Conservation (phyloP, 257 asterid genomes). For the Cinchona pubescens region DNA sequence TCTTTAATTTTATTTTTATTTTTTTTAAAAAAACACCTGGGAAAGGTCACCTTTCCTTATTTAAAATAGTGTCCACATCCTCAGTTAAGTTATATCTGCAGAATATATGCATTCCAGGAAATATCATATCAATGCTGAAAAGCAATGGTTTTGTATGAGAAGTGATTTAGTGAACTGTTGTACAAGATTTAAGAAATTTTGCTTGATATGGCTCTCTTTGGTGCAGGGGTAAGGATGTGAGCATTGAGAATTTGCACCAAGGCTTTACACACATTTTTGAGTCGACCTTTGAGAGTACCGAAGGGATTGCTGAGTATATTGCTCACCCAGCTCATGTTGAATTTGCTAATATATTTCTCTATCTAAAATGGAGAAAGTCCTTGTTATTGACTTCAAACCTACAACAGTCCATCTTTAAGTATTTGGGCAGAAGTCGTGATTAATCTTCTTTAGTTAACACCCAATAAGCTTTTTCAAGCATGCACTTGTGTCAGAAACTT, state of each 20-base stretch:
- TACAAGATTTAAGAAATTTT: not conserved
- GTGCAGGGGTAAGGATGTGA: slow-evolving; percentile 79
- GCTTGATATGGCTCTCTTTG: slow-evolving; percentile 9
- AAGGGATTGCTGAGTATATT: slow-evolving; percentile 73
- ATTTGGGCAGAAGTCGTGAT: not conserved
- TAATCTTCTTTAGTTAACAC: not conserved
- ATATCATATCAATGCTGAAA: not conserved
- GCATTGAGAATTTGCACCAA: slow-evolving; percentile 69
- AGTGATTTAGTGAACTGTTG: not conserved
- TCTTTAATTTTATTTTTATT: too few species aligned
- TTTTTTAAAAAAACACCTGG: too few species aligned
- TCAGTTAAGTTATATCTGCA: not conserved
- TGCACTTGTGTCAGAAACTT: not conserved
- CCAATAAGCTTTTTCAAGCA: not conserved
- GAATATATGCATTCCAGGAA: not conserved
- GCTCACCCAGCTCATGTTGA: slow-evolving; percentile 61
- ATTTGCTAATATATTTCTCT: slow-evolving; percentile 45
- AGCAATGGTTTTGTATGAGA: not conserved
- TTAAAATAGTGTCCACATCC: too few species aligned
- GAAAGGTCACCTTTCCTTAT: too few species aligned
- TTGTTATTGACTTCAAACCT: slow-evolving; percentile 72
- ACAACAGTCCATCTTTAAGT: slow-evolving; percentile 38
- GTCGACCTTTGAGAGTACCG: slow-evolving; percentile 67
- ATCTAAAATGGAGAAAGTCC: slow-evolving; percentile 61
- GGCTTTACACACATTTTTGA: slow-evolving; percentile 93